Evolutionary conservation across 768 basidiomycete genomes (phyloP), one percentile per base, ranked within the genome.

Genomic region (Suillus paluster): DNA sequence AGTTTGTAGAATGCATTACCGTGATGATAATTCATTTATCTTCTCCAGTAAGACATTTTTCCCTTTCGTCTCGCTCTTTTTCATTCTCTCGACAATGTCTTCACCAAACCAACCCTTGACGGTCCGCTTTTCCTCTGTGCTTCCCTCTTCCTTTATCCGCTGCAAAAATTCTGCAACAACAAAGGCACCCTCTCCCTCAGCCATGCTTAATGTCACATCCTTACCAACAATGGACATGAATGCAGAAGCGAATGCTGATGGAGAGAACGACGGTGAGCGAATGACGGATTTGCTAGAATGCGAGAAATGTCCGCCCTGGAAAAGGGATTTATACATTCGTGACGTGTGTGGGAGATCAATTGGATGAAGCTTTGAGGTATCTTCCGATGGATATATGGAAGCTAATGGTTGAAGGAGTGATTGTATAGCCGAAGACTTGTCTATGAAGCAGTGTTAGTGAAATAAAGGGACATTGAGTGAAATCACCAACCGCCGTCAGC

Each of bases 231-330:
- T 66, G 15, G 79, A 71, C 25, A 90, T 74, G 69, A 92, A 90
- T 12, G 75, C 70, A 4, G 75, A 73, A 0, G 90, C 91, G 64
- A 94, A 94, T 1, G 73, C 75, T 1, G 74, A 70, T 0, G 88
- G 77, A 21, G 88, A 85, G 81, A 89, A 94, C 1, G 73, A 66
- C 3, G 82, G 67, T 3, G 83, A 79, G 8, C 73, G 81, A 36
- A 84, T 82, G 41, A 96, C 78, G 3, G 81, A 64, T 23, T 81
- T 81, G 3, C 86, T 83, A 0, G 82, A 72, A 36, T 86, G 88
- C 63, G 86, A 87, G 75, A 88, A 97, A 71, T 96, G 94, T 0
- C 95, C 95, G 6, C 95, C 95, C 71, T 96, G 94, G 1, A 97
- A 81, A 7, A 97, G 85, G 7, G 87, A 87, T 73, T 97, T 97